Percentiles rank a stretch among this genome's conserved stretches.
phyloP scores from a whole-genome alignment of 345 rosid species.

The Populus euphratica region DNA sequence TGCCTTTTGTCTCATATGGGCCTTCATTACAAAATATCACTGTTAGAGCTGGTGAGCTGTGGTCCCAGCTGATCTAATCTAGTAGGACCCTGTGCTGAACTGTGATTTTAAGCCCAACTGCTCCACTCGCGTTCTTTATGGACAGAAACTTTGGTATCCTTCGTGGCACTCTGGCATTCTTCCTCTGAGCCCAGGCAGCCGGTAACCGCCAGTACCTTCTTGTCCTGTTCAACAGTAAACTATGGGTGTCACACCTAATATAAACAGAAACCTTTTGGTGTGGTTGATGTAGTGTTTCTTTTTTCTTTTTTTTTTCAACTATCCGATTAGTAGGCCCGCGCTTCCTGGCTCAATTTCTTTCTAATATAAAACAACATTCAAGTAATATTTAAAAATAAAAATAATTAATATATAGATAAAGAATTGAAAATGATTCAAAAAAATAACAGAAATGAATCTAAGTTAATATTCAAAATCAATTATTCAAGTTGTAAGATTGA shows the following conservation, averaged over 20 bases:
- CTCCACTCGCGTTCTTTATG: background rate
- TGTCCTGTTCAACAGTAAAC: background rate
- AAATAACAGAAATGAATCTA: too few relatives aligned
- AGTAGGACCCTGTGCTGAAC: constrained; percentile 5
- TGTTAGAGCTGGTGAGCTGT: constrained; percentile 10
- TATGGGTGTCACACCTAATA: background rate
- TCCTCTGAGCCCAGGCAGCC: background rate
- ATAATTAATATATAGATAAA: too few relatives aligned
- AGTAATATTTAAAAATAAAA: too few relatives aligned
- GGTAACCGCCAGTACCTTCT: background rate
- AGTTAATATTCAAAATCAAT: too few relatives aligned
- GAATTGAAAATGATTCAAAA: too few relatives aligned
- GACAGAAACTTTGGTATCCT: background rate
- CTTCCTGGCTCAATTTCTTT: too few relatives aligned
- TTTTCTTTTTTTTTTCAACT: background rate
- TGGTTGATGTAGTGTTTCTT: too few relatives aligned
- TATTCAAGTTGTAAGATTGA: too few relatives aligned
- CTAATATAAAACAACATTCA: too few relatives aligned
- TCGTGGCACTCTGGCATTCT: background rate
- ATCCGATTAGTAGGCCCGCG: too few relatives aligned
- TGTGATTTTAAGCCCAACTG: constrained; percentile 18
- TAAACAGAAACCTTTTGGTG: too few relatives aligned
- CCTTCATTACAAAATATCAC: constrained; percentile 5
- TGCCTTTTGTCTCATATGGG: constrained; percentile 26
- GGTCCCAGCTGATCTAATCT: constrained; percentile 7